These are phyloP conservation scores for Mycosphaerella arachidis DNA, from an alignment of 2,329 filamentous ascomycete genomes.

Conservation along the genomic window DNA sequence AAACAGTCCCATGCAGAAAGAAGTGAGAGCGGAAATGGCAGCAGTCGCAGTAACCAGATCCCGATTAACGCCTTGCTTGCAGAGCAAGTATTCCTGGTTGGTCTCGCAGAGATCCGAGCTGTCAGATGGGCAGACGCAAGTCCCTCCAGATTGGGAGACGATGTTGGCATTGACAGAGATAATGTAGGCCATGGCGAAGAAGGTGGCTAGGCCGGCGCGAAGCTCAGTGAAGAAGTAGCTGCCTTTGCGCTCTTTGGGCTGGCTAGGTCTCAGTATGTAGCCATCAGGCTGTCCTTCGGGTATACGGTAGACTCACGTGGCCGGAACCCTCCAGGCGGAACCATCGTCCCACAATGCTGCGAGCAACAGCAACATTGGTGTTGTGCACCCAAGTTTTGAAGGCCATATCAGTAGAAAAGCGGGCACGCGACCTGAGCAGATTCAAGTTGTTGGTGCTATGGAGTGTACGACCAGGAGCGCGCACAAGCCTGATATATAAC, in stretches of 20 bases:
- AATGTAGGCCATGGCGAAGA: conserved; percentile 70
- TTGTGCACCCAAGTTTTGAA: conserved; percentile 24
- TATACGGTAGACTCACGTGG: conserved; percentile 52
- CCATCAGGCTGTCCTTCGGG: not conserved
- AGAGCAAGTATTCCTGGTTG: conserved; percentile 60
- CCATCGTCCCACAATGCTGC: conserved; percentile 62
- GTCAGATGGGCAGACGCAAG: conserved; percentile 61
- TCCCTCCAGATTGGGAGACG: conserved; percentile 67
- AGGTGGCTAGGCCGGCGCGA: conserved; percentile 72
- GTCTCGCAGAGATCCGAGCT: conserved; percentile 49
- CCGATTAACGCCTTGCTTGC: conserved; percentile 60
- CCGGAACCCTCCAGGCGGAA: conserved; percentile 79
- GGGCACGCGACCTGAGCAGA: not conserved
- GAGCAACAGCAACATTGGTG: conserved; percentile 51
- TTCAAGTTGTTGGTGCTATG: no score
- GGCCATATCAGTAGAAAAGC: conserved; percentile 5
- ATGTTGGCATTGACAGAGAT: conserved; percentile 63
- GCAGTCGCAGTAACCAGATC: conserved; percentile 82
- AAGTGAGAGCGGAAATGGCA: conserved; percentile 71
- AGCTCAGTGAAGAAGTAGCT: conserved; percentile 79
- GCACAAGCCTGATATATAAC: no score
- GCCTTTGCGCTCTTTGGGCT: conserved; percentile 67
- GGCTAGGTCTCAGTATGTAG: conserved; percentile 12
- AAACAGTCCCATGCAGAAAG: conserved; percentile 79
- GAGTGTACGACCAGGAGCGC: no score